Percentiles rank a stretch among this genome's conserved stretches.
Evolutionary conservation across 108 stramenopile genomes (phyloP).

Genomic region (Seminavis robusta): DNA sequence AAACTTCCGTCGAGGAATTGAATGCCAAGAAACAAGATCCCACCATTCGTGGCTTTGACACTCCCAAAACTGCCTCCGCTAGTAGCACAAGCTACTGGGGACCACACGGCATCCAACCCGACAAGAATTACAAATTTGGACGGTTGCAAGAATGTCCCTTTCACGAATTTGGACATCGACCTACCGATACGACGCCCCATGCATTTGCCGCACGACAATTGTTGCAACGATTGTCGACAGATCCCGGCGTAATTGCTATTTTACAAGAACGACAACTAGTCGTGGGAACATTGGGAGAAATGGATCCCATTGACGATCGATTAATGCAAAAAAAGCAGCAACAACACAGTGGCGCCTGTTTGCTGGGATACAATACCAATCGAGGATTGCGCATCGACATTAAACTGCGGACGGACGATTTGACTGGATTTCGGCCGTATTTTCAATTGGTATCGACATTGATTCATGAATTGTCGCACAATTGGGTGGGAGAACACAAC

Average conservation of each 20-base stretch:
- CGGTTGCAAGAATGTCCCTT: slow-evolving; percentile 55
- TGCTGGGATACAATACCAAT: slow-evolving; percentile 84
- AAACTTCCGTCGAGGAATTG: slow-evolving; percentile 18
- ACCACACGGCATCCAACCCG: slow-evolving; percentile 8
- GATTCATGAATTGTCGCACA: slow-evolving; percentile 78
- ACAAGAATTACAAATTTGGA: slow-evolving; percentile 60
- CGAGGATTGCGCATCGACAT: slow-evolving; percentile 65
- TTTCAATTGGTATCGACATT: slow-evolving; percentile 56
- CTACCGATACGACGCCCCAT: slow-evolving; percentile 44
- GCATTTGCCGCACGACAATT: slow-evolving; percentile 61
- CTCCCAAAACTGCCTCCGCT: neutral
- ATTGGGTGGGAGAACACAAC: slow-evolving; percentile 81
- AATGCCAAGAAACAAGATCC: slow-evolving; percentile 64
- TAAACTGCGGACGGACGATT: slow-evolving; percentile 62
- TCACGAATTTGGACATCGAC: slow-evolving; percentile 37
- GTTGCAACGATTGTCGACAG: slow-evolving; percentile 54
- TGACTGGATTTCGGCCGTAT: slow-evolving; percentile 58
- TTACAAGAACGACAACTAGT: slow-evolving; percentile 62
- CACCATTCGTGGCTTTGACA: slow-evolving; percentile 69
- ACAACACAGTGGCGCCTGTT: slow-evolving; percentile 33
- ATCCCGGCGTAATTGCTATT: slow-evolving; percentile 65
- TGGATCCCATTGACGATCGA: slow-evolving; percentile 84
- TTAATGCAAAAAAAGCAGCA: slow-evolving; percentile 54
- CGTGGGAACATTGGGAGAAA: slow-evolving; percentile 71
- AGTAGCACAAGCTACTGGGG: slow-evolving; percentile 12